These are phyloP conservation scores for Pythium brassicae DNA, from an alignment of 352 stramenopile species.

Conservation along the genomic window DNA sequence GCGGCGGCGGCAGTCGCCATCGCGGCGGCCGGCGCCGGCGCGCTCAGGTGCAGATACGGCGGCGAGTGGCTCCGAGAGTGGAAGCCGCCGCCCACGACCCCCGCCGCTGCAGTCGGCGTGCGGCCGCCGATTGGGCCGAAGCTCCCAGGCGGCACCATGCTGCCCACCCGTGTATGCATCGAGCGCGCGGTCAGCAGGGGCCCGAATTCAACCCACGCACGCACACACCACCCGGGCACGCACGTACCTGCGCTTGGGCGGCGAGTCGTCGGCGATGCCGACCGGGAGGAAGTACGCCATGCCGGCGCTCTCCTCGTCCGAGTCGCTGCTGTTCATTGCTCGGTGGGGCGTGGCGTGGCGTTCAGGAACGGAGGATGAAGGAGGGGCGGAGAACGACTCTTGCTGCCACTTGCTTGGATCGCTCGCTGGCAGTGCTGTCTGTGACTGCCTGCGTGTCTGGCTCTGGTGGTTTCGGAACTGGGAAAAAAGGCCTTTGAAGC, in stretches of 20 bases:
- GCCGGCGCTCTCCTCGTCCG: constrained; percentile 46
- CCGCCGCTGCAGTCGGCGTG: constrained; percentile 7
- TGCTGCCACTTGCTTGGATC: too few relatives aligned
- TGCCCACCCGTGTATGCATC: neutral
- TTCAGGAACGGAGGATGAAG: too few relatives aligned
- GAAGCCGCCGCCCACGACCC: constrained; percentile 7
- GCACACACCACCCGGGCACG: too few relatives aligned
- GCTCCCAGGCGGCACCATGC: constrained; percentile 18
- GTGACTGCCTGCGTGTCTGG: neutral
- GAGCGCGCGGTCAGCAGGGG: too few relatives aligned
- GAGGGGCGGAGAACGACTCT: too few relatives aligned
- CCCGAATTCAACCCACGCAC: neutral
- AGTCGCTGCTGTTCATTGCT: constrained; percentile 24
- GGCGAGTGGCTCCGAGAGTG: constrained; percentile 13
- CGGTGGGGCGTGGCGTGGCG: neutral
- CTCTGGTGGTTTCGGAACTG: too few relatives aligned
- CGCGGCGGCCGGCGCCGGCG: neutral
- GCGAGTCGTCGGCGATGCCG: constrained; percentile 79
- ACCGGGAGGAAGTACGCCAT: constrained; percentile 85
- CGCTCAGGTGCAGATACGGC: constrained; percentile 10
- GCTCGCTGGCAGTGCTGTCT: too few relatives aligned
- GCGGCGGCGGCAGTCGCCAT: neutral
- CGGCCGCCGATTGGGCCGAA: constrained; percentile 45
- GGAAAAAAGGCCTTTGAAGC: too few relatives aligned
- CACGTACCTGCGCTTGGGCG: constrained; percentile 57